A percentile compares a stretch with the other conserved stretches of the same genome.
phyloP scores from a whole-genome alignment of 148 eudicot genomes.

The Drosera capensis region DNA sequence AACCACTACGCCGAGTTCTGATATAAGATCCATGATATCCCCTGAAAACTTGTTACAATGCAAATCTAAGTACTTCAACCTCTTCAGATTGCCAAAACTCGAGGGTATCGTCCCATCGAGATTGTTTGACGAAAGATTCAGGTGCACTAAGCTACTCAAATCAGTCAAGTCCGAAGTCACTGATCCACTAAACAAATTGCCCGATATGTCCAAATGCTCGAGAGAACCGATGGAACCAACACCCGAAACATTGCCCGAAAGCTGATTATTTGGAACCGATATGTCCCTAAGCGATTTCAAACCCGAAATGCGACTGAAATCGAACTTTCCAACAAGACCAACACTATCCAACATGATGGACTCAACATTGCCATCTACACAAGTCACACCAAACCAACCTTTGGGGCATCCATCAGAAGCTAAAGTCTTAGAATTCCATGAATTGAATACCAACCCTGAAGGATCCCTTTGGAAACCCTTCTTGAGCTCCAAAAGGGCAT shows the following conservation, averaged over 20 bases:
- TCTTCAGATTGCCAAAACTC: slow-evolving; percentile 26
- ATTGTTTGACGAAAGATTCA: slow-evolving; percentile 42
- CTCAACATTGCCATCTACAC: slow-evolving; percentile 37
- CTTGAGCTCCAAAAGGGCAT: slow-evolving; percentile 40
- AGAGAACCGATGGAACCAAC: slow-evolving; percentile 24
- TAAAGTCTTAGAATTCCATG: slow-evolving; percentile 46
- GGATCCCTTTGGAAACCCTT: slow-evolving; percentile 34
- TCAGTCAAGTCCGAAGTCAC: slow-evolving; percentile 23
- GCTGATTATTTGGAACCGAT: slow-evolving; percentile 38
- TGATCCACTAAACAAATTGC: slow-evolving; percentile 35
- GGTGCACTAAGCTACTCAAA: slow-evolving; percentile 20
- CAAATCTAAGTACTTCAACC: slow-evolving; percentile 39
- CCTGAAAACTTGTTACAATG: slow-evolving; percentile 41
- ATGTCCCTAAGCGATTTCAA: slow-evolving; percentile 36
- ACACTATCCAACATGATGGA: slow-evolving; percentile 28
- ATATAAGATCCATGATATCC: slow-evolving; percentile 28
- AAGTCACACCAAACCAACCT: slow-evolving; percentile 45
- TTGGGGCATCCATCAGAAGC: slow-evolving; percentile 51
- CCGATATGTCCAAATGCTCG: slow-evolving; percentile 39
- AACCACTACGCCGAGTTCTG: slow-evolving; percentile 24
- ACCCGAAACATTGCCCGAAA: slow-evolving; percentile 27
- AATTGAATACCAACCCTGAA: slow-evolving; percentile 22
- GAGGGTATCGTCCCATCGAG: slow-evolving; percentile 29
- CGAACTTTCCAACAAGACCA: slow-evolving; percentile 37
- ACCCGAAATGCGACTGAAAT: slow-evolving; percentile 22